Evolutionary conservation across 2,329 filamentous ascomycete genomes (phyloP).

Genomic region (Aspergillus phoenicis): DNA sequence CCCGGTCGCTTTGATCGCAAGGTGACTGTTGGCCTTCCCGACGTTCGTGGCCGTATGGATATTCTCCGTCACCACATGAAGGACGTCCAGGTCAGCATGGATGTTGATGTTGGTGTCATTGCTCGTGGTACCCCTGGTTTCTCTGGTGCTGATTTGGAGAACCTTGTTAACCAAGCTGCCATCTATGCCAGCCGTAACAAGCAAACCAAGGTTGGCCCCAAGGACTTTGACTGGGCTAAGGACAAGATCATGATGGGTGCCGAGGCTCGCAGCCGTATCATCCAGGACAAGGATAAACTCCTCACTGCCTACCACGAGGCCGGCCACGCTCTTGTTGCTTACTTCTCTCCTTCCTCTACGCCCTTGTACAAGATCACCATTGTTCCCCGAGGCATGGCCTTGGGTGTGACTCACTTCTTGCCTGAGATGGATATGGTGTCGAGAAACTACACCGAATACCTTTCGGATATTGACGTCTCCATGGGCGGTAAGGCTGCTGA

Average conservation of each 20-base stretch:
- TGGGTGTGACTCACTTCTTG: slow-evolving; percentile 85
- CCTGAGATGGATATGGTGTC: slow-evolving; percentile 93
- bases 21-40: slow-evolving; percentile 83
- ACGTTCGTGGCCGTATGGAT: slow-evolving; percentile 87
- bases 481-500: slow-evolving; percentile 87
- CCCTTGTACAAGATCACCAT: slow-evolving; percentile 97
- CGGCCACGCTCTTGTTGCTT: slow-evolving; percentile 86
- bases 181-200: slow-evolving; percentile 91
- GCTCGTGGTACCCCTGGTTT: slow-evolving; percentile 88
- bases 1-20: slow-evolving; percentile 96
- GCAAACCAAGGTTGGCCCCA: slow-evolving; percentile 70
- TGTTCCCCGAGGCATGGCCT: slow-evolving; percentile 80
- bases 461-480: slow-evolving; percentile 75
- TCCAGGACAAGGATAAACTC: slow-evolving; percentile 90
- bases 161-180: slow-evolving; percentile 93
- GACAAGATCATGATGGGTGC: slow-evolving; percentile 98
- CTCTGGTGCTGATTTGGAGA: slow-evolving; percentile 94
- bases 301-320: slow-evolving; percentile 97
- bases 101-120: slow-evolving; percentile 81
- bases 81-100: slow-evolving; percentile 77
- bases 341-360: slow-evolving; percentile 74
- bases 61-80: slow-evolving; percentile 93
- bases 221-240: slow-evolving; percentile 95
- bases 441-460: slow-evolving; percentile 79
- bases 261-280: slow-evolving; percentile 84